Evolutionary conservation across 331 rosid genomes (phyloP).

Genomic region (Quercus phellos): DNA sequence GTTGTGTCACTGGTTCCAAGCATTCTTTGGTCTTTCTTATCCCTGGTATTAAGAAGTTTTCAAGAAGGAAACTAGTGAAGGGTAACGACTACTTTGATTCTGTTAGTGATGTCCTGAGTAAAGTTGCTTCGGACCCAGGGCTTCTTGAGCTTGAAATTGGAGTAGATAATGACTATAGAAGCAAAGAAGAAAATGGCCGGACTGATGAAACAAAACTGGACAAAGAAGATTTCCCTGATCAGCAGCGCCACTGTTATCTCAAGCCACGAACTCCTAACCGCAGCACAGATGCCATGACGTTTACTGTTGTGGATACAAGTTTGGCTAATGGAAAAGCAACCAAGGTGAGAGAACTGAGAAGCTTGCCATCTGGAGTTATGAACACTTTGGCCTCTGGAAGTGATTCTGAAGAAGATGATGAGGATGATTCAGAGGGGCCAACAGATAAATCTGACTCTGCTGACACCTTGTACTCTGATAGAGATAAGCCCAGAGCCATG

Average conservation of each 20-base stretch:
- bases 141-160: constrained; percentile 65
- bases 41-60: constrained; percentile 77
- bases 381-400: constrained; percentile 28
- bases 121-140: constrained; percentile 82
- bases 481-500: constrained; percentile 25
- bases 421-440: constrained; percentile 38
- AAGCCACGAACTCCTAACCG: constrained; percentile 60
- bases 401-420: constrained; percentile 43
- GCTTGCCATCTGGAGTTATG: constrained; percentile 49
- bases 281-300: constrained; percentile 42
- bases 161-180: constrained; percentile 30
- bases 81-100: constrained; percentile 83
- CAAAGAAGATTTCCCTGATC: constrained; percentile 43
- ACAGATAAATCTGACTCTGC: constrained; percentile 42
- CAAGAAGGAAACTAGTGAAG: constrained; percentile 68
- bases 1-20: constrained; percentile 45
- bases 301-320: constrained; percentile 96
- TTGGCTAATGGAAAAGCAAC: constrained; percentile 35
- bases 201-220: constrained; percentile 39
- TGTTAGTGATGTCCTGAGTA: constrained; percentile 61
- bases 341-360: constrained; percentile 60
- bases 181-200: constrained; percentile 52
- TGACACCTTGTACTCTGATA: constrained; percentile 32
- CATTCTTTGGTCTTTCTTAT: constrained; percentile 70
- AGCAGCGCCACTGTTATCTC: constrained; percentile 75